Evolutionary conservation across 768 basidiomycete species (phyloP), one percentile per base, ranked within the genome.

Genomic region (Phanerodontia chrysosporium): DNA sequence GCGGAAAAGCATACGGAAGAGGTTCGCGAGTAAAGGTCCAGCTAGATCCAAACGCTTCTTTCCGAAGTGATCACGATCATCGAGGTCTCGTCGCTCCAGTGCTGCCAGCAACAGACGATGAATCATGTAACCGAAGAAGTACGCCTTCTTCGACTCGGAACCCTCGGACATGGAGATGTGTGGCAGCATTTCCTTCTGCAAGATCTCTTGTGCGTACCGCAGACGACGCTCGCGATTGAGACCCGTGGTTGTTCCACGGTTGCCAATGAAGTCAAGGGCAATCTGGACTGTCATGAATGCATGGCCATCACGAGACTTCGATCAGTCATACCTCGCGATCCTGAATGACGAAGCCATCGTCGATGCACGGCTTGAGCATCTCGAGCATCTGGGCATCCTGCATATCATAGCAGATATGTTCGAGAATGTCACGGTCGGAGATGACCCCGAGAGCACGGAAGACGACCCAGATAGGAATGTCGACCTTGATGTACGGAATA

Each of bases 91-190:
- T 46, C 97, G 82, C 70, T 98, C 95, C 66, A 99, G 73, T 13
- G 95, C 95, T 24, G 97, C 97, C 21, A 97, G 83, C 0, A 98
- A 77, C 27, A 99, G 80, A 61, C 97, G 89, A 74, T 98, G 96
- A 30, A 98, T 93, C 96, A 99, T 99, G 74, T 98, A 98, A 10
- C 97, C 97, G 63, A 98, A 94, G 82, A 98, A 99, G 74, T 95
- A 98, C 1, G 97, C 97, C 73, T 99, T 99, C 78, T 97, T 97
- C 25, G 92, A 94, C 74, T 96, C 93, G 6, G 93, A 94, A 4
- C 95, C 95, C 72, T 96, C 94, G 1, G 87, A 84, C 87, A 95
- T 95, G 2, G 95, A 95, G 24, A 99, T 89, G 67, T 98, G 97
- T 0, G 97, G 97, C 46, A 99, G 72, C 90, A 98, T 95, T 76